phyloP scores from a whole-genome alignment of 2,329 filamentous ascomycete genomes.

The Lasiodiplodia sp. region DNA sequence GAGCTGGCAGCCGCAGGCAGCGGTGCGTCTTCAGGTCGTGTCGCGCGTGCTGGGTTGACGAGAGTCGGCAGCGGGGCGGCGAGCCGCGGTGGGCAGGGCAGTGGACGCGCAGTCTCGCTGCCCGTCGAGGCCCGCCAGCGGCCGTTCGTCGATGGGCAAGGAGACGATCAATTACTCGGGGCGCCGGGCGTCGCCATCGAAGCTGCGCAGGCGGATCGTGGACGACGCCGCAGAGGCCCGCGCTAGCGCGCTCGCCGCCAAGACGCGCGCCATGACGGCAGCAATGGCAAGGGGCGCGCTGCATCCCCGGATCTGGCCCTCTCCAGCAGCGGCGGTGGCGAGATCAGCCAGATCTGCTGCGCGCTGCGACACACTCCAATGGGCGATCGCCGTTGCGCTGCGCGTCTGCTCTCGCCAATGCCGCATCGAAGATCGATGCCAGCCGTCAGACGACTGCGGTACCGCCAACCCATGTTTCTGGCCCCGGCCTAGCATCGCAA shows the following conservation, averaged over 20 bases:
- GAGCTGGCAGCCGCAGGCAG: background rate
- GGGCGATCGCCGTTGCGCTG: slow-evolving; percentile 10
- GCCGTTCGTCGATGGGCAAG: slow-evolving; percentile 6
- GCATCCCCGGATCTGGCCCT: slow-evolving; percentile 9
- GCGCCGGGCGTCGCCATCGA: slow-evolving; percentile 14
- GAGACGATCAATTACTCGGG: slow-evolving; percentile 22
- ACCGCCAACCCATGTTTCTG: slow-evolving; percentile 8
- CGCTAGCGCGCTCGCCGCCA: slow-evolving; percentile 13
- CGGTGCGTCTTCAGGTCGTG: background rate
- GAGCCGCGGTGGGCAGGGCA: background rate
- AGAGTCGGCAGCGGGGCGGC: background rate
- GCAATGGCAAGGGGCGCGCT: background rate
- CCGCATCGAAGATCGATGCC: slow-evolving; percentile 9
- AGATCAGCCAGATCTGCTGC: slow-evolving; percentile 22
- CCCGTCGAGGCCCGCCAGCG: slow-evolving; percentile 9
- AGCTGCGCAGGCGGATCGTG: slow-evolving; percentile 6
- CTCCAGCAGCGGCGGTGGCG: background rate
- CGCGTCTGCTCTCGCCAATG: background rate
- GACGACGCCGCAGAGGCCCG: slow-evolving; percentile 10
- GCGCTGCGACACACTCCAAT: background rate
- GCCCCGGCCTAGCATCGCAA: slow-evolving; percentile 23
- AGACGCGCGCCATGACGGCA: background rate
- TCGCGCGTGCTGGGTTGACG: slow-evolving; percentile 1
- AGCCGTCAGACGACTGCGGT: background rate
- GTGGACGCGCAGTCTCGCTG: slow-evolving; percentile 7